Percentiles rank a stretch among this genome's conserved stretches.
These are phyloP conservation scores for Neobulgaria alba DNA, from an alignment of 2,329 filamentous ascomycete species.

Conservation along the genomic window DNA sequence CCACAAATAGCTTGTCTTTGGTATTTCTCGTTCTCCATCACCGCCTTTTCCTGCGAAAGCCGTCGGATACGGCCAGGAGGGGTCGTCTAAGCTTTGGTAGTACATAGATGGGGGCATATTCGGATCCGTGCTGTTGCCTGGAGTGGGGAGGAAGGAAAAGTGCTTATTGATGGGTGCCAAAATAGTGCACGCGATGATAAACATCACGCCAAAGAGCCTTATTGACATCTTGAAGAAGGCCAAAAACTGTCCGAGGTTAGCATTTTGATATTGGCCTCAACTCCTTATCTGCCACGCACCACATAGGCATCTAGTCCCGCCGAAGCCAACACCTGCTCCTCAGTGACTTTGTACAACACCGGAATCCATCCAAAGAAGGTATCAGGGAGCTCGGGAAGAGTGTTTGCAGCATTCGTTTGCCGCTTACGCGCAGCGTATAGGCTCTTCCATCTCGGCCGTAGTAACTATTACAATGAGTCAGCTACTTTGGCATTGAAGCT, in stretches of 20 bases:
- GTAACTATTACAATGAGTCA: slow-evolving; percentile 45
- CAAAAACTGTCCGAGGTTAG: slow-evolving; percentile 52
- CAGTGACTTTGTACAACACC: slow-evolving; percentile 71
- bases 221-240: slow-evolving; percentile 94
- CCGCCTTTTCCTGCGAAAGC: background rate
- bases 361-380: slow-evolving; percentile 92
- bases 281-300: slow-evolving; percentile 36
- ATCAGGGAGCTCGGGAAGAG: slow-evolving; percentile 71
- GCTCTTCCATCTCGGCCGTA: slow-evolving; percentile 84
- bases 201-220: slow-evolving; percentile 68
- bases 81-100: background rate
- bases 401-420: slow-evolving; percentile 48
- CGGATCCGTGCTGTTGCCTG: slow-evolving; percentile 25
- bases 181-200: slow-evolving; percentile 72
- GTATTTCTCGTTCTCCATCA: slow-evolving; percentile 7
- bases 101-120: slow-evolving; percentile 2
- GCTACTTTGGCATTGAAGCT: too few relatives aligned
- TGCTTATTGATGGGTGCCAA: slow-evolving; percentile 79
- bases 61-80: background rate
- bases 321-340: slow-evolving; percentile 81
- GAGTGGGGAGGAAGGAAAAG: slow-evolving; percentile 37
- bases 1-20: slow-evolving; percentile 59
- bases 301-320: slow-evolving; percentile 94
- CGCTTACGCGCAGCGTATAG: slow-evolving; percentile 86
- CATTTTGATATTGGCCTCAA: background rate